These are phyloP conservation scores for Diaporthe batatas DNA, from an alignment of 2,329 filamentous ascomycete species.

Conservation along the genomic window DNA sequence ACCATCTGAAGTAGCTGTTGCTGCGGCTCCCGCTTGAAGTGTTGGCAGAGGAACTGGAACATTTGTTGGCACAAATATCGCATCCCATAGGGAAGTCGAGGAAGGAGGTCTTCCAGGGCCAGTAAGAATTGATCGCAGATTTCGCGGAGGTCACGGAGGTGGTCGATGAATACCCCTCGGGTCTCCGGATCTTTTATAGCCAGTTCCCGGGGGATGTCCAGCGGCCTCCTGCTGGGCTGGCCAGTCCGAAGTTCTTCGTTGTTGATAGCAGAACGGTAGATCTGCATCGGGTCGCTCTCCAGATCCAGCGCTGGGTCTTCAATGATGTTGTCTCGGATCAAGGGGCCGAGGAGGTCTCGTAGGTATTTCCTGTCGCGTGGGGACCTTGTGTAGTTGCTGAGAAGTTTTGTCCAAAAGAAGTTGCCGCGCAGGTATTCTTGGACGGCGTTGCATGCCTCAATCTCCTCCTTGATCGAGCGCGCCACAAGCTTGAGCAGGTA, in stretches of 20 bases:
- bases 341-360: constrained; percentile 83
- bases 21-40: constrained; percentile 84
- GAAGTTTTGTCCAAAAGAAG: constrained; percentile 92
- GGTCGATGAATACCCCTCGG: constrained; percentile 90
- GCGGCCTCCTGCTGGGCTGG: constrained; percentile 81
- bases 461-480: constrained; percentile 86
- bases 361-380: constrained; percentile 94
- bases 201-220: constrained; percentile 89
- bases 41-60: constrained; percentile 80
- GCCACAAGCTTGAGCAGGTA: constrained; percentile 91
- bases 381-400: constrained; percentile 89
- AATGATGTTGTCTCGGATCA: constrained; percentile 92
- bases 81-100: constrained; percentile 92
- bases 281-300: constrained; percentile 97
- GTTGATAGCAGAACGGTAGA: constrained; percentile 94
- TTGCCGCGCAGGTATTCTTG: constrained; percentile 91
- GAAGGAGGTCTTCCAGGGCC: constrained; percentile 83
- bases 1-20: constrained; percentile 85
- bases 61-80: constrained; percentile 90
- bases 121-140: constrained; percentile 93
- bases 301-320: constrained; percentile 92
- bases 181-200: constrained; percentile 98
- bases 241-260: constrained; percentile 97
- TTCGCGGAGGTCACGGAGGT: constrained; percentile 92
- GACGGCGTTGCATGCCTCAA: constrained; percentile 78